Evolutionary conservation across 1,139 yeast genomes (phyloP), one percentile per base, ranked within the genome.

Genomic region (Eremothecium coryli): DNA sequence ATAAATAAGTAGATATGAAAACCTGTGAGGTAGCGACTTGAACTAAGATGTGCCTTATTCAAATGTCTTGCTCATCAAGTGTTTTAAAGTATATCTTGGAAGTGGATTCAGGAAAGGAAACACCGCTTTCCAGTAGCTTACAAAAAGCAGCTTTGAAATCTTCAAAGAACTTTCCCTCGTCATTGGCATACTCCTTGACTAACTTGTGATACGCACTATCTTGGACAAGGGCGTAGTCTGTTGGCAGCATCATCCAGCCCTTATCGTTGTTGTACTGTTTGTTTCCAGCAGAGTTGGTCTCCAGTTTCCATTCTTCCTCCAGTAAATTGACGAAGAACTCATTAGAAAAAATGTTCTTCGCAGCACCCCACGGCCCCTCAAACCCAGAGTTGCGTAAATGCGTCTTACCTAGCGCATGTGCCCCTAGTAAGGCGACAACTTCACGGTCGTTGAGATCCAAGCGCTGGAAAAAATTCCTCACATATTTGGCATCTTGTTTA

Each of bases 301-400:
- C 76, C 41, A 73, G 65, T 43, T 76, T 71, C 97, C 97, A 88
- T 41, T 73, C 68, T 46, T 76, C 82, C 50, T 72, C 69, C 45
- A 85, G 62, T 46, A 88, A 70, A 51, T 82, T 69, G 26, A 44
- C 39, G 65, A 62, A 88, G 61, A 81, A 85, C 47, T 81, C 90
- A 59, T 84, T 85, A 48, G 90, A 76, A 60, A 88, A 82, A 60
- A 72, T 65, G 47, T 86, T 86, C 49, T 85, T 82, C 26, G 86
- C 77, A 39, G 88, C 90, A 38, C 90, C 93, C 97, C 97, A 88
- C 33, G 95, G 95, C 33, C 96, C 96, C 42, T 81, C 93, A 57
- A 65, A 88, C 2, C 95, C 96, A 9, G 80, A 70, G 44, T 68
- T 66, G 32, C 63, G 50, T 22, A 66, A 57, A 61, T 84, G 95